Conservation (phyloP, 352 stramenopile species). For the Phytophthora multivora region DNA sequence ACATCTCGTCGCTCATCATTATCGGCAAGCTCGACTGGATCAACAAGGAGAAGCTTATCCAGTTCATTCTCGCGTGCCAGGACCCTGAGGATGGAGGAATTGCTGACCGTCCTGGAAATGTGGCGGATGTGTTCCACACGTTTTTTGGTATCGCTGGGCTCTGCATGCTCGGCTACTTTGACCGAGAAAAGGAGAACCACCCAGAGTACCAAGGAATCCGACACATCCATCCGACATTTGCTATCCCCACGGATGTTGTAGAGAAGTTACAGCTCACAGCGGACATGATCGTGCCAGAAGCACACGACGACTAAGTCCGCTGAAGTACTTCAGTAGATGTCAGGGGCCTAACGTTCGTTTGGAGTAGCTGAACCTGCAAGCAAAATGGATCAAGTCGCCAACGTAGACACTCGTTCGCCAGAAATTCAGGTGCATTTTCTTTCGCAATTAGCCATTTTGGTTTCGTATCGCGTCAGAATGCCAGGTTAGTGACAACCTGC, state of each 20-base stretch:
- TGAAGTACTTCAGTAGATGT: background rate
- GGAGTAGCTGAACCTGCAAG: constrained; percentile 6
- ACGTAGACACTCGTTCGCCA: constrained; percentile 10
- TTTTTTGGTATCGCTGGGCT: constrained; percentile 98
- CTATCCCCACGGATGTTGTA: constrained; percentile 92
- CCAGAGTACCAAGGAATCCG: constrained; percentile 74
- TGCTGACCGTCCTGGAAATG: constrained; percentile 96
- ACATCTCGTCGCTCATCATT: constrained; percentile 97
- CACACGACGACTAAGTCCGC: constrained; percentile 29
- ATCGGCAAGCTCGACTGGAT: constrained; percentile 96
- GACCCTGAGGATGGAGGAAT: constrained; percentile 98
- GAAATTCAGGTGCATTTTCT: constrained; percentile 34
- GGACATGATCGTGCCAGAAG: constrained; percentile 57
- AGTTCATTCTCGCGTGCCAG: constrained; percentile 96
- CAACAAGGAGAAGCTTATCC: constrained; percentile 91
- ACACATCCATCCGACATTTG: constrained; percentile 95
- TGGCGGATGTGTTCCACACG: constrained; percentile 98
- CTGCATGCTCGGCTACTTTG: constrained; percentile 93
- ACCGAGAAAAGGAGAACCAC: constrained; percentile 59
- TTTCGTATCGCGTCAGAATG: constrained; percentile 17
- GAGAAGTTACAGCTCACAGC: constrained; percentile 84
- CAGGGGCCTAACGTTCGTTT: constrained; percentile 5
- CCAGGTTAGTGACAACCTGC: constrained; percentile 14
- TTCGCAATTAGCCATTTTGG: constrained; percentile 30
- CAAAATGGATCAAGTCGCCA: constrained; percentile 15